phyloP scores from a whole-genome alignment of 2,329 filamentous ascomycete species.

The Aspergillus fumigatiaffinis region DNA sequence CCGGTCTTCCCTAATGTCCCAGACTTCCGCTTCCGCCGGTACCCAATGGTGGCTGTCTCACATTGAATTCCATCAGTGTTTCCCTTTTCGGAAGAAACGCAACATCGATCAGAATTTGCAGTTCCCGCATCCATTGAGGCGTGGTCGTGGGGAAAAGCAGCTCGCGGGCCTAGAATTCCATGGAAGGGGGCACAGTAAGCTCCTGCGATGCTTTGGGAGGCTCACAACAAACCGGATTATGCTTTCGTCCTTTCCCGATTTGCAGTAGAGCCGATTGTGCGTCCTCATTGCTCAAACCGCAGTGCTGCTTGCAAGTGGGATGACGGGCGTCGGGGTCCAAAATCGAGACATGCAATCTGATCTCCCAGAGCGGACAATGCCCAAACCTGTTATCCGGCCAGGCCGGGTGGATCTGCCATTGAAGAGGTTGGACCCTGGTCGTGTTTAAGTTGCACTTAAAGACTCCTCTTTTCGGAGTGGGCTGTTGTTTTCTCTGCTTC shows the following conservation, averaged over 20 bases:
- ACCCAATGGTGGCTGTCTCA: background rate
- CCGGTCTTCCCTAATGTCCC: background rate
- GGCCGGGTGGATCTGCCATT: background rate
- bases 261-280: background rate
- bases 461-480: background rate
- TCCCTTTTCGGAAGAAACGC: background rate
- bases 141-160: background rate
- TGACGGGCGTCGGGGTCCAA: background rate
- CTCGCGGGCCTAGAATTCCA: background rate
- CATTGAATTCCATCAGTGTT: background rate
- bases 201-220: background rate
- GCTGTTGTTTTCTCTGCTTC: background rate
- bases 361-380: background rate
- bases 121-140: background rate
- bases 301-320: background rate
- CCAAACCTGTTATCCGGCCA: background rate
- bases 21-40: background rate
- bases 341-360: background rate
- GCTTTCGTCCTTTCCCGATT: background rate
- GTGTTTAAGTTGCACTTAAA: background rate
- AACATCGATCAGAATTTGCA: background rate
- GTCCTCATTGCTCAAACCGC: background rate
- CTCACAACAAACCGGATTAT: background rate
- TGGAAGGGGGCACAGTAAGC: background rate
- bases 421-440: background rate